Evolutionary conservation across 2,329 filamentous ascomycete genomes (phyloP), one percentile per base, ranked within the genome.

Genomic region (Diaporthe nobilis): DNA sequence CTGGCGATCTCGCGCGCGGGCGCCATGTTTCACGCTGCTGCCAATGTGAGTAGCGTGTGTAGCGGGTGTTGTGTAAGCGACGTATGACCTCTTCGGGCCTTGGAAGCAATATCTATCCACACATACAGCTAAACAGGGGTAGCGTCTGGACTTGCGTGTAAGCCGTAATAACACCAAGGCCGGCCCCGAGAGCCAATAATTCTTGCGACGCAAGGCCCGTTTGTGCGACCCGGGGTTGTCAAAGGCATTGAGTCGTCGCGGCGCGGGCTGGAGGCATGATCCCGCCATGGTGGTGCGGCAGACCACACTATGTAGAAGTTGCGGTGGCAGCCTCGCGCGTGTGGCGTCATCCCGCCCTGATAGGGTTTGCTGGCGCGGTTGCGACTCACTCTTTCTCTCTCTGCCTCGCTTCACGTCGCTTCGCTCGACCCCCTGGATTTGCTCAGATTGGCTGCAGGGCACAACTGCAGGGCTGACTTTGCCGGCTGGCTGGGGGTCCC

Each of bases 171-270:
- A 49, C 28, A 55, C 10, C 37, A 42, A 31, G 17, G n/a, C 8
- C 22, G n/a, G 12, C 2, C 9, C 65, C 34, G 34, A 70, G 34
- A 5, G 49, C 65, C 65, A 70, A 55, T 70, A 1, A 22, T 55
- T 28, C 39, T 2, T 49, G 39, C n/a, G 60, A 65, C 60, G 42
- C 60, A 44, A 31, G 39, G 25, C 25, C 15, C 15, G 6, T 31
- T n/a, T 31, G 25, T 10, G 42, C 34, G 61, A 65, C 61, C 60
- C 9, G n/a, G 60, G 15, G 9, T 1, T 13, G 22, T 42, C 65
- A 70, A 55, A 70, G 65, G 65, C 65, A 70, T 70, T 70, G 65
- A 70, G 65, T 70, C 42, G 65, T 70, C 49, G 65, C 65, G 65
- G 34, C 31, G n/a, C 17, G 49, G 34, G 8, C 65, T 70, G 31